Percentiles rank a stretch among this genome's conserved stretches.
Conservation (phyloP, 495 filamentous ascomycete species). For the Aspergillus affinis region DNA sequence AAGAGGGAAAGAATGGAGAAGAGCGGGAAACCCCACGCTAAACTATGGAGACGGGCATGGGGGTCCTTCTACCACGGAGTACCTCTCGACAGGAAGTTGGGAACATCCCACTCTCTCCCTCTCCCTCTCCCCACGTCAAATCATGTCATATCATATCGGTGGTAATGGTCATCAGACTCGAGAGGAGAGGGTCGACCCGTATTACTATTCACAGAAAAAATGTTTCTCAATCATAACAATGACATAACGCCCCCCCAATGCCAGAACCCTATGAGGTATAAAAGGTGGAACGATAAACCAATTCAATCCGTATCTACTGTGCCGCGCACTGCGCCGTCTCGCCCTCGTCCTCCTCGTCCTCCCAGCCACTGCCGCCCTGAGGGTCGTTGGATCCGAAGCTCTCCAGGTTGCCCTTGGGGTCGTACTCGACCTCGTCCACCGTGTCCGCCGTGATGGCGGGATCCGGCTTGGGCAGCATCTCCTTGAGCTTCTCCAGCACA, state of each 20-base stretch:
- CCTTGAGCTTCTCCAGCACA: conserved; percentile 63
- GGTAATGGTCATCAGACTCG: no score
- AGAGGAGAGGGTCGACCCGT: no score
- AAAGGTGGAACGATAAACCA: conserved; percentile 12
- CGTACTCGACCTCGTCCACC: conserved; percentile 83
- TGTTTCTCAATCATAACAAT: neutral
- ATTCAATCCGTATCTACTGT: conserved; percentile 58
- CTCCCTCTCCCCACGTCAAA: neutral
- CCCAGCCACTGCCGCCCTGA: conserved; percentile 71
- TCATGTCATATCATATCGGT: neutral
- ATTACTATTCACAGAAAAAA: no score
- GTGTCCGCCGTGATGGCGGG: conserved; percentile 63
- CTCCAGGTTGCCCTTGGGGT: conserved; percentile 76
- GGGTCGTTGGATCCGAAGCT: conserved; percentile 72
- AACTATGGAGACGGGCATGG: conserved; percentile 2
- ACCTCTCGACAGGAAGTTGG: no score
- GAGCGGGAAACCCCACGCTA: neutral
- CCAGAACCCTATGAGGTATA: conserved; percentile 20
- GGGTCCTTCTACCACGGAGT: no score
- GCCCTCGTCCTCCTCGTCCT: conserved; percentile 72
- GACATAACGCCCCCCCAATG: conserved; percentile 23
- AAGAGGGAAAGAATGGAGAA: neutral
- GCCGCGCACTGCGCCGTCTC: conserved; percentile 74
- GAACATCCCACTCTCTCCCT: neutral
- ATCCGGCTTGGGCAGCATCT: conserved; percentile 67